Evolutionary conservation across 2,329 filamentous ascomycete genomes (phyloP).

Genomic region (Stemphylium beticola): DNA sequence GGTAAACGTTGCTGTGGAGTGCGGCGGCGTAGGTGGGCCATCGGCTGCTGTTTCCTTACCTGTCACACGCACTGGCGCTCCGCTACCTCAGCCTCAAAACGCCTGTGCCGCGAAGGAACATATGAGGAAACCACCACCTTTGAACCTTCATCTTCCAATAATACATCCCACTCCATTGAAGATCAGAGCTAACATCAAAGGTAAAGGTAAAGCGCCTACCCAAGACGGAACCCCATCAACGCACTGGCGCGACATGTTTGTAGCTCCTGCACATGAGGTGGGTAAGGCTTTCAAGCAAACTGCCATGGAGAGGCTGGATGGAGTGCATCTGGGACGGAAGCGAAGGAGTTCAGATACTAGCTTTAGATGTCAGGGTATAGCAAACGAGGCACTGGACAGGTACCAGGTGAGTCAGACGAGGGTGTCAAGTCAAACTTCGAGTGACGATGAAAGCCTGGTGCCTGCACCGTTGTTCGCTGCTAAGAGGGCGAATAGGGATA

Average conservation of each 20-base stretch:
- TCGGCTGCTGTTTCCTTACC: slow-evolving; percentile 15
- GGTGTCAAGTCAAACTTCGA: background rate
- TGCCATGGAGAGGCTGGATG: slow-evolving; percentile 1
- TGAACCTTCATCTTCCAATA: background rate
- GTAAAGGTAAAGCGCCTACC: slow-evolving; percentile 3
- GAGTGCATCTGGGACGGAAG: slow-evolving; percentile 9
- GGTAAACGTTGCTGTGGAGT: slow-evolving; percentile 21
- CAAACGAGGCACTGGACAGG: background rate
- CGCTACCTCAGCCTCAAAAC: background rate
- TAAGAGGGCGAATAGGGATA: slow-evolving; percentile 8
- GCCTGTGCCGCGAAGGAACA: background rate
- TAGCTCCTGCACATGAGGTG: slow-evolving; percentile 3
- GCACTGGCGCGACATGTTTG: slow-evolving; percentile 18
- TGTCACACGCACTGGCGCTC: slow-evolving; percentile 1
- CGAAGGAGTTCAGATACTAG: slow-evolving; percentile 24
- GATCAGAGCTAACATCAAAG: background rate
- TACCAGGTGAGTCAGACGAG: background rate
- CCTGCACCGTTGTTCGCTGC: slow-evolving; percentile 19
- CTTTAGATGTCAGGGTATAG: slow-evolving; percentile 32
- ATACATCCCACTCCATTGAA: background rate
- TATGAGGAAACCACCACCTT: background rate
- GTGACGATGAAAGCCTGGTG: background rate
- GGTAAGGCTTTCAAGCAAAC: slow-evolving; percentile 6
- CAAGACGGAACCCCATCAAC: slow-evolving; percentile 3
- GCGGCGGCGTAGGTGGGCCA: slow-evolving; percentile 23